Conservation (phyloP, 805 yeast species). For the Starmerella stellata region DNA sequence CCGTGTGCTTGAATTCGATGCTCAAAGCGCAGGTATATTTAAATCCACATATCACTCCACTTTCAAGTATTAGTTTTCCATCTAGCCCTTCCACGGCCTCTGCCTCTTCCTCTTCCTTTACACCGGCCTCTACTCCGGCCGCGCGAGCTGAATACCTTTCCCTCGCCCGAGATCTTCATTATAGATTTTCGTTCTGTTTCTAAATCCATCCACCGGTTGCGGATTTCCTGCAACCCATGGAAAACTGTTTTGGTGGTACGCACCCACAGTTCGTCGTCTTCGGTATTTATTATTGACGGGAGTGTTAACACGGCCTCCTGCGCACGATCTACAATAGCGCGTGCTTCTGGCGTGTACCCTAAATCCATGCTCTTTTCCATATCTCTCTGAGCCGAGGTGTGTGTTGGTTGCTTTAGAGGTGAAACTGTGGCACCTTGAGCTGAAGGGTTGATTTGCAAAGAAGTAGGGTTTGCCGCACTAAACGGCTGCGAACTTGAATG, state of each 20-base stretch:
- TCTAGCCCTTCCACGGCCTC: conserved; percentile 12
- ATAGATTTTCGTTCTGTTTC: conserved; percentile 4
- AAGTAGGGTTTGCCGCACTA: no score
- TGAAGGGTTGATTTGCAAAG: no score
- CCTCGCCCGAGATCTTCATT: not conserved
- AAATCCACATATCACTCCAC: no score
- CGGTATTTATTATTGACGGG: conserved; percentile 2
- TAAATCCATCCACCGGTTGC: conserved; percentile 10
- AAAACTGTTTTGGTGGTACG: conserved; percentile 6
- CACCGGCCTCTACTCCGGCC: conserved; percentile 11
- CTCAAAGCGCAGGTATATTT: no score
- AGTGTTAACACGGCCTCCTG: conserved; percentile 6
- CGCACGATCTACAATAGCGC: not conserved
- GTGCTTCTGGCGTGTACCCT: not conserved
- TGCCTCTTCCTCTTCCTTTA: conserved; percentile 14
- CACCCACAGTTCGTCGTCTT: conserved; percentile 11
- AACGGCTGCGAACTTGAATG: no score
- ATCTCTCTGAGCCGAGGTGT: no score
- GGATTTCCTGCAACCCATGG: conserved; percentile 10
- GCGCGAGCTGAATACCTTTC: not conserved
- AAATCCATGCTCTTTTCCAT: not conserved
- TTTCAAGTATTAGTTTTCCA: not conserved
- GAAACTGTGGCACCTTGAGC: no score
- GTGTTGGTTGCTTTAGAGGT: no score
- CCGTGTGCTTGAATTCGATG: no score